Evolutionary conservation across 768 basidiomycete species (phyloP).

Genomic region (Lepiota subincarnata): DNA sequence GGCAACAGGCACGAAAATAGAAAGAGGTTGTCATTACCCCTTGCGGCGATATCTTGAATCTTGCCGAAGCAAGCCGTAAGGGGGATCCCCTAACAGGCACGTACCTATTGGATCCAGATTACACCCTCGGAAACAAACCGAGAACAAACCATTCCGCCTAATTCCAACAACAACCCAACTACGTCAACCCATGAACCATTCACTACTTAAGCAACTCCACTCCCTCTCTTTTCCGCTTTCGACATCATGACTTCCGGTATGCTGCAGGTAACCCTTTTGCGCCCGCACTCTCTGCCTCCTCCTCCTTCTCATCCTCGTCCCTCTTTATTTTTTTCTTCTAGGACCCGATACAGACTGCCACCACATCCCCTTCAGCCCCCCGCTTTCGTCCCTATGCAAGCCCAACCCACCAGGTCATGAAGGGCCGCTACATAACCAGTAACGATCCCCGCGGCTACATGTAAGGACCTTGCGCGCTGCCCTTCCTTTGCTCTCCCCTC

Average conservation of each 20-base stretch:
- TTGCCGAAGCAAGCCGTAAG: conserved; percentile 40
- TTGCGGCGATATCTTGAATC: conserved; percentile 37
- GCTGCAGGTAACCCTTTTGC: conserved; percentile 33
- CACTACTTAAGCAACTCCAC: conserved; percentile 13
- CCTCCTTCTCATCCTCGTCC: conserved; percentile 11
- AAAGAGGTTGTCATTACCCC: conserved; percentile 28
- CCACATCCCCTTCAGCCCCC: conserved; percentile 35
- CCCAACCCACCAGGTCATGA: conserved; percentile 75
- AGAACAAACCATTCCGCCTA: conserved; percentile 25
- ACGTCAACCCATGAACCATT: conserved; percentile 25
- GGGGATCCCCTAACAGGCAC: conserved; percentile 11
- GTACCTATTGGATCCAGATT: conserved; percentile 34
- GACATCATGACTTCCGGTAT: conserved; percentile 38
- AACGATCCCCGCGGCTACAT: conserved; percentile 89
- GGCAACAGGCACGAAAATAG: conserved; percentile 24
- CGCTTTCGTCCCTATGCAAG: conserved; percentile 69
- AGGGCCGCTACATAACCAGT: conserved; percentile 85
- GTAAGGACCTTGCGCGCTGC: conserved; percentile 36
- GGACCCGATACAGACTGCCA: conserved; percentile 37
- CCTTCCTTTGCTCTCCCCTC: conserved; percentile 17
- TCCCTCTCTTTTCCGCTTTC: conserved; percentile 22
- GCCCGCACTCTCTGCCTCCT: conserved; percentile 4
- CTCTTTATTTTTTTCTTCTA: conserved; percentile 16
- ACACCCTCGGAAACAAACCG: conserved; percentile 32
- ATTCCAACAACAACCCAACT: conserved; percentile 17